These are phyloP conservation scores for Tardiomyces depauwii DNA, from an alignment of 1,139 yeast genomes.

Conservation along the genomic window DNA sequence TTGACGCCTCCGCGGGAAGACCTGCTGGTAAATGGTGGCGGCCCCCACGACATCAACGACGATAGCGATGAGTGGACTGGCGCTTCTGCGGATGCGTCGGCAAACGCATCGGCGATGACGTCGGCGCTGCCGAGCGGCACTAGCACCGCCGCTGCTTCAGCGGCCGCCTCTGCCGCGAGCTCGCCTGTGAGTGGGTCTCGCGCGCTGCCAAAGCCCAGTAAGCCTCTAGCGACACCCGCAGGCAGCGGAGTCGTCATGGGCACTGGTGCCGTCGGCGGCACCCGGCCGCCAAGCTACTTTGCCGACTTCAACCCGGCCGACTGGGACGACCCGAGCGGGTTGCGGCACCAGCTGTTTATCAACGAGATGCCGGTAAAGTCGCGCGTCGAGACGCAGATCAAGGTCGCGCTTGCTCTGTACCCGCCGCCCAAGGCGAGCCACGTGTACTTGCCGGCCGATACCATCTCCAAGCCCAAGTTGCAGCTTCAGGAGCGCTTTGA, in stretches of 20 bases:
- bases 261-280: neutral
- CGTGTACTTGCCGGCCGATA: conserved; percentile 73
- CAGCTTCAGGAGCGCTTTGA: conserved; percentile 36
- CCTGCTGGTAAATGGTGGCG: neutral
- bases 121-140: neutral
- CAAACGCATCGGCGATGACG: conserved; percentile 1
- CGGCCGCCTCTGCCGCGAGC: conserved; percentile 1
- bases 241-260: neutral
- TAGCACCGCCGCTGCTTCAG: neutral
- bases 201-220: neutral
- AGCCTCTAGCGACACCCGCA: neutral
- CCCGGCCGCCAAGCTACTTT: conserved; percentile 1
- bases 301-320: neutral
- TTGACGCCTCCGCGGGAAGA: neutral
- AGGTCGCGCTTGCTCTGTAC: conserved; percentile 50
- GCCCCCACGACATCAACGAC: neutral
- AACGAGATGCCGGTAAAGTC: conserved; percentile 65
- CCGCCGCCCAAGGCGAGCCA: conserved; percentile 67
- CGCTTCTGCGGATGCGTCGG: neutral
- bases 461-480: conserved; percentile 77
- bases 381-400: conserved; percentile 92
- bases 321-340: neutral
- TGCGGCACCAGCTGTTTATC: conserved; percentile 39
- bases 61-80: neutral
- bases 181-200: neutral